Percentiles rank a stretch among this genome's conserved stretches.
These are phyloP conservation scores for Saccharomycopsis sp. DNA, from an alignment of 805 yeast genomes.

Conservation along the genomic window DNA sequence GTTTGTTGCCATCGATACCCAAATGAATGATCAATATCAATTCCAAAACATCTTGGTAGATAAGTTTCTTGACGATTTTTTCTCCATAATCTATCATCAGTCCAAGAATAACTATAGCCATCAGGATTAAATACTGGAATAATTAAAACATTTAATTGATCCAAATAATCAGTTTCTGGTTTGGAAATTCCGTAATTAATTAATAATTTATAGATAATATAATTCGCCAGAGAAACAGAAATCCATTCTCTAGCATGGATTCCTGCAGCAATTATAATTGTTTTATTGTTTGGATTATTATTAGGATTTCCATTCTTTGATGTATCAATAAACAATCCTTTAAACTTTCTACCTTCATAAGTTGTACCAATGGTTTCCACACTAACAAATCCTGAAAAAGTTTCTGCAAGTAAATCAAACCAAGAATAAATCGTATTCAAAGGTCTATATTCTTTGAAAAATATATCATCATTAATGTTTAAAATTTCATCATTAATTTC, in stretches of 20 bases:
- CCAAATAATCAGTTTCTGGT: slow-evolving; percentile 36
- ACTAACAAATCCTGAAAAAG: slow-evolving; percentile 54
- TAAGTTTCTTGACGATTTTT: slow-evolving; percentile 75
- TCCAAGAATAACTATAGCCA: slow-evolving; percentile 83
- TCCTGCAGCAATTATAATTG: slow-evolving; percentile 74
- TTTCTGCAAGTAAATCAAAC: slow-evolving; percentile 49
- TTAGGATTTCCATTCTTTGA: slow-evolving; percentile 28
- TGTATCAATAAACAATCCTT: slow-evolving; percentile 54
- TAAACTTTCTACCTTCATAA: slow-evolving; percentile 60
- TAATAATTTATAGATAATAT: slow-evolving; percentile 38
- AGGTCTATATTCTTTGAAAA: slow-evolving; percentile 62
- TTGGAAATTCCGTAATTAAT: slow-evolving; percentile 31
- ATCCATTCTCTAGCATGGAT: slow-evolving; percentile 91
- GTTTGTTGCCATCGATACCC: slow-evolving; percentile 61
- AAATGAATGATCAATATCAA: slow-evolving; percentile 81
- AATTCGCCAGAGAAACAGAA: slow-evolving; percentile 59
- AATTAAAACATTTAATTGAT: slow-evolving; percentile 59
- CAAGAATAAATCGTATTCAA: slow-evolving; percentile 61
- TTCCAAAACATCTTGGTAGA: slow-evolving; percentile 60
- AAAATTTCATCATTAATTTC: background rate
- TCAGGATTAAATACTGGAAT: slow-evolving; percentile 87
- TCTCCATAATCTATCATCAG: slow-evolving; percentile 72
- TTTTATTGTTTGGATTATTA: slow-evolving; percentile 37
- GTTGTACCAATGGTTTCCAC: slow-evolving; percentile 68
- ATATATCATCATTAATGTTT: slow-evolving; percentile 24